Base-by-base conservation (phyloP, 139 green algal species). In the Picochlorum sp. region DNA sequence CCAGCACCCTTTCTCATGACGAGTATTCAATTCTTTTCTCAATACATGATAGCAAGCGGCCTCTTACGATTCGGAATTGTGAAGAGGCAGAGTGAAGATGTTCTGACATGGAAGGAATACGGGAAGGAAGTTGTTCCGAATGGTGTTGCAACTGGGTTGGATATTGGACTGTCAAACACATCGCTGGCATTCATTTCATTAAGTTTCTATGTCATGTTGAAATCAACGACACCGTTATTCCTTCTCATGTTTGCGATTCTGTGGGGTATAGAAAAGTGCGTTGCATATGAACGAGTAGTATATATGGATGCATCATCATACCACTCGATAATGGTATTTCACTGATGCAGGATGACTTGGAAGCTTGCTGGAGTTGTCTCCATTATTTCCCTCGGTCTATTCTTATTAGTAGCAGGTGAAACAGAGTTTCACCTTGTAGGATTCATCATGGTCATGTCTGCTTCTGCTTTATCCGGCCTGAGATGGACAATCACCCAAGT, bases 151-250 rank as follows among this genome's bases (percentile, higher is more conserved):
- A 97, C 92, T 4, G 90, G 87, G 4, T 62, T 96, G 4, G 92
- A 97, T 75, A 96, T 97, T 47, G 92, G 85, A 52, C 83, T 97
- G 45, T 92, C 81, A 61, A 98, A 97, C 66, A 86, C 86, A 54
- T 90, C 82, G 4, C 70, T 98, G 16, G 84, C 86, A 1, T 89
- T 85, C 67, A 95, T 95, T 78, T 92, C 86, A 21, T 77, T 96
- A 13, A 83, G 66, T 52, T 97, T 97, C 77, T 97, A 97, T 80
- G 95, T 90, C 8, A 95, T 97, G 88, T 95, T 88, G 84, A 95
- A 95, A 74, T 90, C 83, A 28, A 90, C 88, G 0, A 86, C 85
- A 8, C 91, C 92, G 3, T 67, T 97, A 7, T 98, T 96, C 78
- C 79, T 97, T 61, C 82, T 98, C 21, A 26, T 79, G 4, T 97